Evolutionary conservation across 345 rosid genomes (phyloP).

Genomic region (Clausena lansium): DNA sequence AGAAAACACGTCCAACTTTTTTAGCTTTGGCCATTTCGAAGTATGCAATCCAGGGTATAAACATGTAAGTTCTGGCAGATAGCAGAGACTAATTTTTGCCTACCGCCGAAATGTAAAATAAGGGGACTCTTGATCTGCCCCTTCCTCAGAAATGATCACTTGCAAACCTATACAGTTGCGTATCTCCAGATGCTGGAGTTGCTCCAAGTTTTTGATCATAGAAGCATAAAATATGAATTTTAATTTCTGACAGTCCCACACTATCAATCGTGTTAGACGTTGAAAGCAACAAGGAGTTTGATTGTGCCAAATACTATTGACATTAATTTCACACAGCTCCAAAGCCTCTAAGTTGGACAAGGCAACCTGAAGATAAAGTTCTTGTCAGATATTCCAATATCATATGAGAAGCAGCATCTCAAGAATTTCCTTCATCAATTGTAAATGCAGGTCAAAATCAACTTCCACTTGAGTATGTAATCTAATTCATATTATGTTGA

Average conservation of each 20-base stretch:
- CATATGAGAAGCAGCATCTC: too few species aligned
- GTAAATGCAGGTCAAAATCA: too few species aligned
- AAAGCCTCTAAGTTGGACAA: slow-evolving; percentile 23
- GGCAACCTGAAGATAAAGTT: slow-evolving; percentile 11
- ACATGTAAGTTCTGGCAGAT: slow-evolving; percentile 6
- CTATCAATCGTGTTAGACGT: not conserved
- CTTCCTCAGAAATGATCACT: slow-evolving; percentile 17
- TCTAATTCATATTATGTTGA: too few species aligned
- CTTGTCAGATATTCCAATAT: too few species aligned
- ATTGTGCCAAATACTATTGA: slow-evolving; percentile 5
- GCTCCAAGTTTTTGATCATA: not conserved
- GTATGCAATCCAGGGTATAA: slow-evolving; percentile 25
- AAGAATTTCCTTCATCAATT: too few species aligned
- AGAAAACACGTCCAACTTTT: too few species aligned
- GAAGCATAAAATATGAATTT: not conserved
- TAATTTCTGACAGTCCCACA: too few species aligned
- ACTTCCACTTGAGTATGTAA: too few species aligned
- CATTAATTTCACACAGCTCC: too few species aligned
- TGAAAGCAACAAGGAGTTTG: not conserved
- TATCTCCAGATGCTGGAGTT: not conserved
- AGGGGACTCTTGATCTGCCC: not conserved
- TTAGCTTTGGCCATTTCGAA: slow-evolving; percentile 20
- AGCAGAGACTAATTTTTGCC: not conserved
- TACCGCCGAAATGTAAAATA: slow-evolving; percentile 23
- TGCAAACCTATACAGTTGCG: not conserved